phyloP scores from a whole-genome alignment of 2,329 filamentous ascomycete species.

The Alternaria sp. region DNA sequence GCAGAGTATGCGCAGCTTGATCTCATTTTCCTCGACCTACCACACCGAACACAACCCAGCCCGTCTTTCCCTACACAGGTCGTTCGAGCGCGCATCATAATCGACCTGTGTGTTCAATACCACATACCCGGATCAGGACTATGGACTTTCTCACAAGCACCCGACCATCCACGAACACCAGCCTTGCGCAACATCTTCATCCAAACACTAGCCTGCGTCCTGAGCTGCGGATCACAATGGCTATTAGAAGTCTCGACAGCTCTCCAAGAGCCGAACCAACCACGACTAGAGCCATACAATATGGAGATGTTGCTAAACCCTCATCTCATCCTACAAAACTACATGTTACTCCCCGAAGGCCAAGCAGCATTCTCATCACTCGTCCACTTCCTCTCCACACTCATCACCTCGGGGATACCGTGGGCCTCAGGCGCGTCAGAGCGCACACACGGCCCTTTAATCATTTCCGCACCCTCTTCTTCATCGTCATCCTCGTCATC shows the following conservation, averaged over 20 bases:
- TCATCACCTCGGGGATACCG: slow-evolving; percentile 45
- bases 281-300: slow-evolving; percentile 25
- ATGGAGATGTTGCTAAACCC: slow-evolving; percentile 42
- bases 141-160: slow-evolving; percentile 40
- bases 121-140: slow-evolving; percentile 32
- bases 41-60: slow-evolving; percentile 41
- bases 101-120: slow-evolving; percentile 46
- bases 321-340: slow-evolving; percentile 51
- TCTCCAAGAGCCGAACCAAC: slow-evolving; percentile 28
- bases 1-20: slow-evolving; percentile 54
- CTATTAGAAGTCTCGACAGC: slow-evolving; percentile 47
- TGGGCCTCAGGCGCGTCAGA: slow-evolving; percentile 46
- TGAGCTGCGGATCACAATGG: slow-evolving; percentile 54
- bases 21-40: slow-evolving; percentile 51
- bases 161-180: slow-evolving; percentile 47
- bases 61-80: slow-evolving; percentile 39
- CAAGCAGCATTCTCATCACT: slow-evolving; percentile 30
- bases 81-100: slow-evolving; percentile 46
- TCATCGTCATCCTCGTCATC: slow-evolving; percentile 17
- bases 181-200: slow-evolving; percentile 54
- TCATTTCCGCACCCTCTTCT: slow-evolving; percentile 31
- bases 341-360: slow-evolving; percentile 40
- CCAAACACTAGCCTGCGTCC: slow-evolving; percentile 53
- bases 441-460: slow-evolving; percentile 43
- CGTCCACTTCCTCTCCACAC: slow-evolving; percentile 28